Percentiles rank a stretch among this genome's conserved stretches.
Evolutionary conservation across 2,329 filamentous ascomycete genomes (phyloP).

Genomic region (Plenodomus tracheiphilus): DNA sequence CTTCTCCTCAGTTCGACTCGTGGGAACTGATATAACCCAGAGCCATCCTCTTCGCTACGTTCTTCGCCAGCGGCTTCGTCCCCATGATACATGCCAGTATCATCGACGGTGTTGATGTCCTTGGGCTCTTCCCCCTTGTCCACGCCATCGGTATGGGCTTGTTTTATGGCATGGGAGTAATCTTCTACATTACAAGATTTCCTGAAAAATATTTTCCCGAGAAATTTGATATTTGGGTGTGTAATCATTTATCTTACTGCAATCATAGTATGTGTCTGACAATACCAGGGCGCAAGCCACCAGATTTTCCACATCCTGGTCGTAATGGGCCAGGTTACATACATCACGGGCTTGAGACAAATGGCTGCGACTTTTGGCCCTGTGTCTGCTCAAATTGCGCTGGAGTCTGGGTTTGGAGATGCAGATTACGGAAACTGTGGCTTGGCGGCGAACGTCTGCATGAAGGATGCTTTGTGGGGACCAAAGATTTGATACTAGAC

Average conservation of each 20-base stretch:
- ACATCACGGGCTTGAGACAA: neutral
- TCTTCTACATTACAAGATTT: neutral
- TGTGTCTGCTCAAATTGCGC: neutral
- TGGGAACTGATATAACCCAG: no score
- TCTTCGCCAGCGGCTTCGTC: neutral
- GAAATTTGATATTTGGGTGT: neutral
- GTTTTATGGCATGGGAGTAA: neutral
- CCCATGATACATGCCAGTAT: neutral
- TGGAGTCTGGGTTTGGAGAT: neutral
- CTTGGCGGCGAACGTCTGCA: neutral
- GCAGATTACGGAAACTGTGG: neutral
- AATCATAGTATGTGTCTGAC: neutral
- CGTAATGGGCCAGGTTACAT: neutral
- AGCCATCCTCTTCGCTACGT: neutral
- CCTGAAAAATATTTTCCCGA: neutral
- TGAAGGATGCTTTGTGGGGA: no score
- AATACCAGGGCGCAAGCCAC: neutral
- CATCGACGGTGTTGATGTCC: neutral
- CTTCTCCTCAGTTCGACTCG: no score
- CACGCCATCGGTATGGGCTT: neutral
- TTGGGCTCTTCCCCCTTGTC: neutral
- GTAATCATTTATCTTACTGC: no score
- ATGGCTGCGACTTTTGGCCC: neutral
- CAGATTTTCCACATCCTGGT: neutral
- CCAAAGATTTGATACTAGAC: no score